phyloP scores from a whole-genome alignment of 2,329 filamentous ascomycete species.

The Bipolaris cookei region DNA sequence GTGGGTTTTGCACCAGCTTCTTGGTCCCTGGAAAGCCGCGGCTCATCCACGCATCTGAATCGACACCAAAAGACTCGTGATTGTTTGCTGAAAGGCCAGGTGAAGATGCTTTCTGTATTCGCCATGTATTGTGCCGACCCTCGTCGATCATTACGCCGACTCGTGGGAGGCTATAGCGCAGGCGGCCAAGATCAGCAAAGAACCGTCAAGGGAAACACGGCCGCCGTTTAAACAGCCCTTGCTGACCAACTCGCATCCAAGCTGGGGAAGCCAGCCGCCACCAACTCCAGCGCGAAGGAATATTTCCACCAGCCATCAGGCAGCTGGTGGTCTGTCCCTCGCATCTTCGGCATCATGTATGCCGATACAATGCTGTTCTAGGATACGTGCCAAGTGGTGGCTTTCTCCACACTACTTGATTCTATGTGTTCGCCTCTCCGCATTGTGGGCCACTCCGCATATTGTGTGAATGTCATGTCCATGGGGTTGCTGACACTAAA shows the following conservation, averaged over 20 bases:
- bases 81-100: conserved; percentile 10
- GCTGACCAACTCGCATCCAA: conserved; percentile 8
- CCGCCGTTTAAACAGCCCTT: conserved; percentile 13
- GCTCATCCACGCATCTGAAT: conserved; percentile 12
- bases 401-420: conserved; percentile 32
- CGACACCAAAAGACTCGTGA: conserved; percentile 14
- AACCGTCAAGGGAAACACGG: conserved; percentile 13
- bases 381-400: conserved; percentile 32
- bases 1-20: conserved; percentile 21
- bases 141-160: conserved; percentile 24
- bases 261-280: conserved; percentile 20
- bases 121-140: conserved; percentile 28
- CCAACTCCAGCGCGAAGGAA: conserved; percentile 22
- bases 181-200: conserved; percentile 5
- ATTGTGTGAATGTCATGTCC: conserved; percentile 23
- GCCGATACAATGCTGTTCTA: conserved; percentile 24
- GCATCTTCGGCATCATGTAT: conserved; percentile 31
- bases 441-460: conserved; percentile 26
- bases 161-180: conserved; percentile 13
- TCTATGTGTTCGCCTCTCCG: conserved; percentile 18
- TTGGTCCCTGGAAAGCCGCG: conserved; percentile 20
- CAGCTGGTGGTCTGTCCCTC: conserved; percentile 23
- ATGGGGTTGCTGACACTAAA: conserved; percentile 14
- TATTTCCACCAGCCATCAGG: conserved; percentile 33
- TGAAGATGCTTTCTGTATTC: conserved; percentile 19